Evolutionary conservation across 305 asterid genomes (phyloP).

Genomic region (Fraxinus nigra): DNA sequence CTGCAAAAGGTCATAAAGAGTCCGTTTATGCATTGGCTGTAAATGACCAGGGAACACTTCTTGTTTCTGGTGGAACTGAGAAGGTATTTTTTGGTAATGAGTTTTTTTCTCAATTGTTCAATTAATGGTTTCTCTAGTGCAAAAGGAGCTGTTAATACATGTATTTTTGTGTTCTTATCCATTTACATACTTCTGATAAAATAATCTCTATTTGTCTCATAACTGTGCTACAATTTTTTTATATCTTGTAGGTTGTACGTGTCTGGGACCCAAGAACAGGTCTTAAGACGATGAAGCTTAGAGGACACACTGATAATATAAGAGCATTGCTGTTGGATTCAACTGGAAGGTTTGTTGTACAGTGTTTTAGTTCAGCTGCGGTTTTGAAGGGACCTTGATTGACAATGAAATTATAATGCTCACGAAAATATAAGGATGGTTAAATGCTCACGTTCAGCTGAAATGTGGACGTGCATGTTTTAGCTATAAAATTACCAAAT

Average conservation of each 20-base stretch:
- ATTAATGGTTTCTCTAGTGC: constrained; percentile 28
- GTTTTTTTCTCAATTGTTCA: constrained; percentile 21
- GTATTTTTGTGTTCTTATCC: constrained; percentile 30
- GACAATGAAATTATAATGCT: not conserved
- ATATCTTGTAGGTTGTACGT: constrained; percentile 63
- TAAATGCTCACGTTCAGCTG: constrained; percentile 7
- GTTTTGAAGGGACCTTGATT: not conserved
- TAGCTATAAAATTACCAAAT: not conserved
- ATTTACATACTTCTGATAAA: not conserved
- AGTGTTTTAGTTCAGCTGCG: constrained; percentile 4
- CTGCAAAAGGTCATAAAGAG: constrained; percentile 97
- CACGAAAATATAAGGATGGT: not conserved
- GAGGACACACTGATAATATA: constrained; percentile 53
- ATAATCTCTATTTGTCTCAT: constrained; percentile 1
- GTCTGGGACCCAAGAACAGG: constrained; percentile 97
- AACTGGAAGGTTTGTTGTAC: constrained; percentile 50
- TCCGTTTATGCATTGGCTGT: constrained; percentile 92
- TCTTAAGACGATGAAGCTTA: constrained; percentile 84
- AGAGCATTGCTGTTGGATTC: constrained; percentile 50
- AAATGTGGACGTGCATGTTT: constrained; percentile 6
- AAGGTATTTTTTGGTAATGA: constrained; percentile 53
- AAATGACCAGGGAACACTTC: constrained; percentile 81
- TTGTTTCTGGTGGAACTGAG: constrained; percentile 99
- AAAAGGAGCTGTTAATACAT: constrained; percentile 26
- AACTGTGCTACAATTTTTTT: constrained; percentile 16